Evolutionary conservation across 257 asterid genomes (phyloP), one percentile per base, ranked within the genome.

Genomic region (Nyctanthes arbortristis): DNA sequence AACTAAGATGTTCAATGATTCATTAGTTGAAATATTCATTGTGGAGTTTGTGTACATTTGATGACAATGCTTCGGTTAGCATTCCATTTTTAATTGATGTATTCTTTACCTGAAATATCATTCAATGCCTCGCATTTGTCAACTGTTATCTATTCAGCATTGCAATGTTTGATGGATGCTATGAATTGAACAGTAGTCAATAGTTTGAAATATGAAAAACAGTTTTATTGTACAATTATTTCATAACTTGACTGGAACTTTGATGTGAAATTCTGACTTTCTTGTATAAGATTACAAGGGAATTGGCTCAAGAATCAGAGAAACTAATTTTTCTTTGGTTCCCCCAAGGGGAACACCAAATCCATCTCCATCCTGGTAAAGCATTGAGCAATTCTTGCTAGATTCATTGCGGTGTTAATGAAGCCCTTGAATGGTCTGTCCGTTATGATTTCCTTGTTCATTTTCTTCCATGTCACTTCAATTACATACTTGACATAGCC

Each of bases 291-390:
- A 0, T 49, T 20, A 4, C 28, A 49, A 22, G 10, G 69, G 69
- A 34, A 86, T 73, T 52, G 84, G 84, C 24, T 76, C 65, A 54
- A 70, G 82, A 49, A 81, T 35, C 35, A 84, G 67, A 0, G 86
- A 72, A 16, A 73, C 66, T 70, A 86, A 10, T 34, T 81, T 71
- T 13, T 54, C 43, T 73, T 83, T 83, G 3, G 84, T 81, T 37
- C 76, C 70, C 9, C 5, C 37, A 75, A 73, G 67, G 18, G 83
- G 89, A 39, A 64, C 52, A 35, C 86, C 92, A 61, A 70, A 73
- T 12, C 88, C 92, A 72, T 86, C 88, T 56, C 88, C 88, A 33
- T 69, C 52, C 32, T 74, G 84, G 62, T 86, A 86, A 1, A 69
- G 66, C 85, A 73, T 2, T 70, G 80, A 0, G 81, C n/a, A 27